A percentile compares a stretch with the other conserved stretches of the same genome.
These are phyloP conservation scores for Balakata baccata DNA, from an alignment of 345 rosid species.

Conservation along the genomic window DNA sequence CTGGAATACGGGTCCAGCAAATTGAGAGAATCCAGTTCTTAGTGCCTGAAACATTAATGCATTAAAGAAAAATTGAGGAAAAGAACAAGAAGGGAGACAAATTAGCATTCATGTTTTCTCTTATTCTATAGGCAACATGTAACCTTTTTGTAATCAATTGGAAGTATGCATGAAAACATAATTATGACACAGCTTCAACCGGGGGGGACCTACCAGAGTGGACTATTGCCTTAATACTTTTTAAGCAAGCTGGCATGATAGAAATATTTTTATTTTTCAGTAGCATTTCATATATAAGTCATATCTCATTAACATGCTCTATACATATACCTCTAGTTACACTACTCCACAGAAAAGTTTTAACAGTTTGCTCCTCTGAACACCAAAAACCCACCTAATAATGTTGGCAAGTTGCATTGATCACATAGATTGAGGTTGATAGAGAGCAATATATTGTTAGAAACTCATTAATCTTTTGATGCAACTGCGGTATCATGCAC, in stretches of 20 bases:
- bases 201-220: not conserved
- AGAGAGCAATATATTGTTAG: not conserved
- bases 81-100: not conserved
- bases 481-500: not conserved
- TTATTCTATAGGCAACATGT: not conserved
- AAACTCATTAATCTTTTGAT: not conserved
- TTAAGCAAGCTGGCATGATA: not conserved
- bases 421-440: not conserved
- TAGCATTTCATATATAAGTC: not conserved
- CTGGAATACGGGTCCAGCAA: slow-evolving; percentile 84
- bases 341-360: not conserved
- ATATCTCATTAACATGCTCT: not conserved
- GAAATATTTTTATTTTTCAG: not conserved
- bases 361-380: not conserved
- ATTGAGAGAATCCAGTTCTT: slow-evolving; percentile 79
- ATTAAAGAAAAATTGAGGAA: slow-evolving; percentile 1
- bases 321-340: not conserved
- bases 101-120: not conserved
- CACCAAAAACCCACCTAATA: not conserved
- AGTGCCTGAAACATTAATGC: slow-evolving; percentile 58
- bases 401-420: not conserved
- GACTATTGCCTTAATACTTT: not conserved
- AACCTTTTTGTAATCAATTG: not conserved
- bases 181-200: not conserved
- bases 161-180: not conserved